A percentile compares a stretch with the other conserved stretches of the same genome.
Conservation (phyloP, 2,329 filamentous ascomycete species). For the Arthrocladium fulminans region DNA sequence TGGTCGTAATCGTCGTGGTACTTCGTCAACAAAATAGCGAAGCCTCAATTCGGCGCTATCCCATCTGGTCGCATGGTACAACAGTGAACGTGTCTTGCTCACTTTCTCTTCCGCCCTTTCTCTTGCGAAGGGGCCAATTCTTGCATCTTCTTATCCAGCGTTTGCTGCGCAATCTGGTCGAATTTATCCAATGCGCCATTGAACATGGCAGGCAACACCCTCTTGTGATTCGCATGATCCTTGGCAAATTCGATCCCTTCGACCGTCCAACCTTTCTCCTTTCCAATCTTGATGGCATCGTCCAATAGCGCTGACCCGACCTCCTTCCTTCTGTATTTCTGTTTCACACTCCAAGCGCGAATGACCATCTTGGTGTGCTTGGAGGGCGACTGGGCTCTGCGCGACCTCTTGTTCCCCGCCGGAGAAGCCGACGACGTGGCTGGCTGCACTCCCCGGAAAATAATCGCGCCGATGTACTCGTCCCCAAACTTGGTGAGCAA, state of each 20-base stretch:
- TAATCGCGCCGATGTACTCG: conserved; percentile 60
- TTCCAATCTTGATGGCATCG: conserved; percentile 60
- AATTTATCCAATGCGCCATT: conserved; percentile 51
- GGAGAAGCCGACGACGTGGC: background rate
- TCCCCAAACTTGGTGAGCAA: conserved; percentile 60
- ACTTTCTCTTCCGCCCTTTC: conserved; percentile 5
- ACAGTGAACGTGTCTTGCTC: background rate
- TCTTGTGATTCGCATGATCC: conserved; percentile 66
- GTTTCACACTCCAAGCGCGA: conserved; percentile 70
- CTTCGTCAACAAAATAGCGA: no score
- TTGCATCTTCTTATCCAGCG: conserved; percentile 27
- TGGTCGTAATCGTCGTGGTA: conserved; percentile 5
- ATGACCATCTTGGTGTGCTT: conserved; percentile 41
- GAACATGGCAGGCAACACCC: conserved; percentile 53
- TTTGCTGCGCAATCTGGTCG: conserved; percentile 47
- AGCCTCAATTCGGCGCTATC: no score
- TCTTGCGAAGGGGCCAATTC: conserved; percentile 1
- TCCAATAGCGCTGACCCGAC: conserved; percentile 64
- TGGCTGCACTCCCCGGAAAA: conserved; percentile 39
- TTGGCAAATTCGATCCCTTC: conserved; percentile 62
- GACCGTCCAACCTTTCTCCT: conserved; percentile 59
- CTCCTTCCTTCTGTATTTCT: conserved; percentile 60
- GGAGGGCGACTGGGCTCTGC: conserved; percentile 8
- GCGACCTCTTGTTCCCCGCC: conserved; percentile 13
- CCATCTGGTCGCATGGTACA: background rate